phyloP scores from a whole-genome alignment of 1,139 yeast species.

The Suhomyces terraborum region DNA sequence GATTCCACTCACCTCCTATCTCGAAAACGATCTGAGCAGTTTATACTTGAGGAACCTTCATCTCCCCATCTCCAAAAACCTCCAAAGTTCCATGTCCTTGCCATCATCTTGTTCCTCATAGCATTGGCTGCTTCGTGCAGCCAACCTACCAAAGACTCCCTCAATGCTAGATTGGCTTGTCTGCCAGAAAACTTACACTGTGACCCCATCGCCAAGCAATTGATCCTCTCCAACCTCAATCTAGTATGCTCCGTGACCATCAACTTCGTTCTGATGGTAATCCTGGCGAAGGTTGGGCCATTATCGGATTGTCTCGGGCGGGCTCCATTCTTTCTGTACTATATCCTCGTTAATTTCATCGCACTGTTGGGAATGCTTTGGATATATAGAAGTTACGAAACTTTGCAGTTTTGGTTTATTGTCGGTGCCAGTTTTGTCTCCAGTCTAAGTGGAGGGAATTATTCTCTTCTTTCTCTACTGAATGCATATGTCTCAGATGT shows the following conservation, averaged over 20 bases:
- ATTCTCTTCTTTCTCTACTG: slow-evolving; percentile 11
- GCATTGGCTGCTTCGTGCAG: slow-evolving; percentile 13
- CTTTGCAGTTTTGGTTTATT: slow-evolving; percentile 10
- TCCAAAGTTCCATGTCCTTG: slow-evolving; percentile 7
- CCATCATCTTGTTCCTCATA: slow-evolving; percentile 8
- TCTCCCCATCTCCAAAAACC: not conserved
- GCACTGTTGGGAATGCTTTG: slow-evolving; percentile 7
- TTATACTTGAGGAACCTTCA: slow-evolving; percentile 2
- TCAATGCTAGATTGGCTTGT: slow-evolving; percentile 11
- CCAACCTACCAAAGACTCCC: slow-evolving; percentile 11
- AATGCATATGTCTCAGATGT: slow-evolving; percentile 16
- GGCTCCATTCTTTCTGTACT: slow-evolving; percentile 11
- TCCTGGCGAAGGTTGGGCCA: slow-evolving; percentile 15
- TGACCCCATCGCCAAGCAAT: slow-evolving; percentile 10
- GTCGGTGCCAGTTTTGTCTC: slow-evolving; percentile 7
- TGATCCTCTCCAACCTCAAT: slow-evolving; percentile 12
- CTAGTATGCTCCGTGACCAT: slow-evolving; percentile 8
- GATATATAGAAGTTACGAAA: slow-evolving; percentile 6
- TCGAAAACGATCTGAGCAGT: slow-evolving; percentile 11
- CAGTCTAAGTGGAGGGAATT: slow-evolving; percentile 15
- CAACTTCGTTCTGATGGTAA: slow-evolving; percentile 13
- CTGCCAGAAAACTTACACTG: slow-evolving; percentile 2
- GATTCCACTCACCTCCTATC: slow-evolving; percentile 7
- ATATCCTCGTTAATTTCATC: slow-evolving; percentile 3
- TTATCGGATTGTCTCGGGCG: slow-evolving; percentile 16